Conservation (phyloP, 306 rosid genomes). For the Echinosophora koreensis region DNA sequence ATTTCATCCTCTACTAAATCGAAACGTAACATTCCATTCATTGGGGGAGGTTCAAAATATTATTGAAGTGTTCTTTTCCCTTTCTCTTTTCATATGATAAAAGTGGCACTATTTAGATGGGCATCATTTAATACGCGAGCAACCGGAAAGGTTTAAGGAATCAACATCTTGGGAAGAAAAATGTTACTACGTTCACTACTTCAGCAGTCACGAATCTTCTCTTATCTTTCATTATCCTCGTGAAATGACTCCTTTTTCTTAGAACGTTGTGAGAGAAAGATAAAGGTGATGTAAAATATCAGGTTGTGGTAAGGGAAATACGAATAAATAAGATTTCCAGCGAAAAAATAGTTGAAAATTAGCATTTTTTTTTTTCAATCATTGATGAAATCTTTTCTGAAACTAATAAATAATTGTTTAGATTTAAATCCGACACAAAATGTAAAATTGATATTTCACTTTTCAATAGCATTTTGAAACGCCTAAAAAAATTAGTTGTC, state of each 20-base stretch:
- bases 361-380: no score
- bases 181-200: background rate
- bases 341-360: no score
- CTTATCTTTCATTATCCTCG: background rate
- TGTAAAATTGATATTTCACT: no score
- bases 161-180: background rate
- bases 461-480: no score
- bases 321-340: no score
- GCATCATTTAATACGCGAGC: background rate
- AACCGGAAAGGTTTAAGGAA: background rate
- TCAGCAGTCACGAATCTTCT: background rate
- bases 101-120: background rate
- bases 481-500: no score
- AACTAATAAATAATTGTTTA: no score
- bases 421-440: no score
- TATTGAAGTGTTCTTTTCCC: background rate
- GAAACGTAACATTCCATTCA: conserved; percentile 34
- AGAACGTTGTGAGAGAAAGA: no score
- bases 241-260: background rate
- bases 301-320: no score
- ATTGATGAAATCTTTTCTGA: no score
- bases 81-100: conserved; percentile 19
- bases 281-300: no score
- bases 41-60: background rate
- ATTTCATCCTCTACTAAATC: background rate